Percentiles rank a stretch among this genome's conserved stretches.
These are phyloP conservation scores for Aspergillus unguis DNA, from an alignment of 2,329 filamentous ascomycete genomes.

Conservation along the genomic window DNA sequence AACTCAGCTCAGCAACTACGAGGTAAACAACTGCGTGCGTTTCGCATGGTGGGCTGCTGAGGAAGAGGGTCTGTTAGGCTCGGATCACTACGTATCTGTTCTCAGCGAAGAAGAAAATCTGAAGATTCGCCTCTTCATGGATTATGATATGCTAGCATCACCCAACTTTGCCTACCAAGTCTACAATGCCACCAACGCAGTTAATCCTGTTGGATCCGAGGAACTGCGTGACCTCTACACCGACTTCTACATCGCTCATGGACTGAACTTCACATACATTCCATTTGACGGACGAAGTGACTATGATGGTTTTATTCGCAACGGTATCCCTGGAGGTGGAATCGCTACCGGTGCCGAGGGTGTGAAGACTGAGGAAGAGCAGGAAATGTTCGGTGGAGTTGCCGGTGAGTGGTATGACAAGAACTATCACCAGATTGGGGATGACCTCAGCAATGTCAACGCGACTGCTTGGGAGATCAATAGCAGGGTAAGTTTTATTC, in stretches of 20 bases:
- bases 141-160: slow-evolving; percentile 67
- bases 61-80: slow-evolving; percentile 60
- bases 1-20: slow-evolving; percentile 64
- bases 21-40: slow-evolving; percentile 66
- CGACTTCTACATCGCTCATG: slow-evolving; percentile 62
- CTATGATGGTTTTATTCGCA: slow-evolving; percentile 71
- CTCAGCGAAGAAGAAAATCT: slow-evolving; percentile 49
- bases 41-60: slow-evolving; percentile 65
- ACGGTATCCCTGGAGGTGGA: slow-evolving; percentile 69
- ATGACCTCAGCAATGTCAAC: slow-evolving; percentile 54
- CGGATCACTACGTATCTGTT: slow-evolving; percentile 53
- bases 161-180: slow-evolving; percentile 57
- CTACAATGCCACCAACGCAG: slow-evolving; percentile 55
- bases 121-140: slow-evolving; percentile 64
- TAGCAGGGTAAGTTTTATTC: slow-evolving; percentile 39
- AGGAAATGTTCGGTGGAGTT: slow-evolving; percentile 63
- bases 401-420: slow-evolving; percentile 56
- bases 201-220: slow-evolving; percentile 61
- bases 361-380: slow-evolving; percentile 67
- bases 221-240: slow-evolving; percentile 66
- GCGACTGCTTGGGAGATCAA: slow-evolving; percentile 54
- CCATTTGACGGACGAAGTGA: slow-evolving; percentile 76
- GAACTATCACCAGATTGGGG: slow-evolving; percentile 55
- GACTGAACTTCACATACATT: slow-evolving; percentile 66
- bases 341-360: slow-evolving; percentile 75